These are phyloP conservation scores for Oryza meyeriana DNA, from an alignment of 176 grass and related monocot genomes.

Conservation along the genomic window DNA sequence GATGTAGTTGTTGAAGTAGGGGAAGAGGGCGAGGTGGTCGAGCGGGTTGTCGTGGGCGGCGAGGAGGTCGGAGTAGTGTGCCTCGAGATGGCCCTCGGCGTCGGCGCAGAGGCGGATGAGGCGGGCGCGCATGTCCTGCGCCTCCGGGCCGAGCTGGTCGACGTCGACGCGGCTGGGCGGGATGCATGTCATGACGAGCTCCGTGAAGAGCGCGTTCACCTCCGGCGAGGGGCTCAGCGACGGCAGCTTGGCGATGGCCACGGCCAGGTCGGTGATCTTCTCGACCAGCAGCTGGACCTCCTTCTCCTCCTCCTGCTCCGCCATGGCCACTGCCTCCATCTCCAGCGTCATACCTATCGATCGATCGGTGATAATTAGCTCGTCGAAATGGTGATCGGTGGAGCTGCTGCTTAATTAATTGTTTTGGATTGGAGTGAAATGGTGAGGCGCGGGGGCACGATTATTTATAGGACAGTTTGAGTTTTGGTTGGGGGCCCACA, in stretches of 20 bases:
- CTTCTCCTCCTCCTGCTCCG: slow-evolving; percentile 12
- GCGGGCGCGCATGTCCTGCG: slow-evolving; percentile 57
- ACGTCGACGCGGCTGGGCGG: slow-evolving; percentile 58
- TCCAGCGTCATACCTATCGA: no score
- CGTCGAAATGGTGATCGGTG: no score
- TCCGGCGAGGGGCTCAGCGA: slow-evolving; percentile 58
- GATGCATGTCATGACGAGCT: slow-evolving; percentile 70
- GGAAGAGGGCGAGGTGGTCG: slow-evolving; percentile 56
- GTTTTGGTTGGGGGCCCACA: background rate
- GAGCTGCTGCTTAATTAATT: background rate
- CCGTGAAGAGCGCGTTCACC: slow-evolving; percentile 83
- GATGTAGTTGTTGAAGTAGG: slow-evolving; percentile 86
- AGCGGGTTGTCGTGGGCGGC: slow-evolving; percentile 67
- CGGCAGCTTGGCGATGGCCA: slow-evolving; percentile 44
- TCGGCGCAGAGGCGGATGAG: slow-evolving; percentile 61
- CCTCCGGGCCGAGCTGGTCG: slow-evolving; percentile 36
- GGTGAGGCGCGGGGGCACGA: background rate
- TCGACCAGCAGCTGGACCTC: slow-evolving; percentile 38
- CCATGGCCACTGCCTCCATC: background rate
- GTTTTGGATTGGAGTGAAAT: background rate
- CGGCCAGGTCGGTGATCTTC: slow-evolving; percentile 53
- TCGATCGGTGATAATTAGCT: no score
- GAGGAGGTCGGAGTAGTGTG: slow-evolving; percentile 77
- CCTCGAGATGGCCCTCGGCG: slow-evolving; percentile 76
- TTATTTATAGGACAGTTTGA: background rate